Conservation (phyloP, 2,329 filamentous ascomycete genomes). For the Fusarium lyarnte region DNA sequence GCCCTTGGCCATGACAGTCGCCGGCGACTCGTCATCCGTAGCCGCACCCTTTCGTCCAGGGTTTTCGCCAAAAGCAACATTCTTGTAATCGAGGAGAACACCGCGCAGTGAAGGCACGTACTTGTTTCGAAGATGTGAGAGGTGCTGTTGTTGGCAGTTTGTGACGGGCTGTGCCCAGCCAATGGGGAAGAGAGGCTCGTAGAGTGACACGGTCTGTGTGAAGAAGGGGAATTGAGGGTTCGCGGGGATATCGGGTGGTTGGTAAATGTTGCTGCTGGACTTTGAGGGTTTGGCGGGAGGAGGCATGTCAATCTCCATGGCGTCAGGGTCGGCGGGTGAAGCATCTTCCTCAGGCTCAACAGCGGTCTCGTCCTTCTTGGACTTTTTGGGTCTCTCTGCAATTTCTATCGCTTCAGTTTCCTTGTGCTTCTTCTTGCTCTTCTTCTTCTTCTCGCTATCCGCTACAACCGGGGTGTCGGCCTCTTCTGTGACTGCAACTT, state of each 20-base stretch:
- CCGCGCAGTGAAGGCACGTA: slow-evolving; percentile 79
- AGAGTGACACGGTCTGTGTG: slow-evolving; percentile 82
- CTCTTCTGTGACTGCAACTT: slow-evolving; percentile 17
- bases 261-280: slow-evolving; percentile 48
- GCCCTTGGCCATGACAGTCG: slow-evolving; percentile 66
- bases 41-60: slow-evolving; percentile 62
- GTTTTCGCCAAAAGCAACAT: slow-evolving; percentile 71
- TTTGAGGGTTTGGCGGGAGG: slow-evolving; percentile 42
- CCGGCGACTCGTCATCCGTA: slow-evolving; percentile 58
- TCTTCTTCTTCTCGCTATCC: slow-evolving; percentile 45
- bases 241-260: slow-evolving; percentile 52
- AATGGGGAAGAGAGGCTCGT: slow-evolving; percentile 77
- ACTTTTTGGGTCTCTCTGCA: slow-evolving; percentile 45
- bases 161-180: slow-evolving; percentile 76
- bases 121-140: slow-evolving; percentile 78
- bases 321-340: slow-evolving; percentile 41
- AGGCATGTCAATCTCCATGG: slow-evolving; percentile 54
- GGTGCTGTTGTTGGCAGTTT: slow-evolving; percentile 76
- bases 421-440: slow-evolving; percentile 41
- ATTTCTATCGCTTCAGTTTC: slow-evolving; percentile 36
- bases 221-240: slow-evolving; percentile 74
- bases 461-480: slow-evolving; percentile 6
- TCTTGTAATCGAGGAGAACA: slow-evolving; percentile 78
- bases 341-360: slow-evolving; percentile 20
- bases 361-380: slow-evolving; percentile 37